Conservation (phyloP, 352 stramenopile species). For the Globisporangium middletonii region DNA sequence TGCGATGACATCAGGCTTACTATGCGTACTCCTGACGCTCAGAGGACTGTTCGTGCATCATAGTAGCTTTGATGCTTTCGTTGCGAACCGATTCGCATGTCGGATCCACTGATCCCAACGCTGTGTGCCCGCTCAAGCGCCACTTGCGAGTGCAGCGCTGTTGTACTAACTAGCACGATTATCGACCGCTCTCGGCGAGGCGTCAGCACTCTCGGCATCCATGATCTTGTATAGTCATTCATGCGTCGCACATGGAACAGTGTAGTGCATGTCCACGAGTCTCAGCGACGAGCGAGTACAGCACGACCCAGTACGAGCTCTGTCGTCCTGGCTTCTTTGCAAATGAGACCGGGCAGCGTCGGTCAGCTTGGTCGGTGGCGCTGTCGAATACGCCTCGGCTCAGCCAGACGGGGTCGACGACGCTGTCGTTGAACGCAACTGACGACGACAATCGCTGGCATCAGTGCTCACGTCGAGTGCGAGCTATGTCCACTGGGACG, state of each 20-base stretch:
- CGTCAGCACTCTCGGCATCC: not conserved
- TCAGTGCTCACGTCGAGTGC: conserved; percentile 14
- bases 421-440: conserved; percentile 7
- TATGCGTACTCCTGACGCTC: conserved; percentile 5
- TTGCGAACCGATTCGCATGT: conserved; percentile 21
- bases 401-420: conserved; percentile 5
- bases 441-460: conserved; percentile 10
- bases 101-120: not conserved
- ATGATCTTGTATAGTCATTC: conserved; percentile 14
- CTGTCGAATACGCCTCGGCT: not conserved
- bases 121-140: conserved; percentile 6
- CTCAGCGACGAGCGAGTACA: conserved; percentile 5
- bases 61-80: conserved; percentile 8
- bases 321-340: conserved; percentile 24
- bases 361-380: conserved; percentile 9
- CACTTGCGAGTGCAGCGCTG: conserved; percentile 10
- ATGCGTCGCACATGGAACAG: conserved; percentile 17
- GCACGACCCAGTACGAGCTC: conserved; percentile 11
- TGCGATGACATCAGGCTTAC: not conserved
- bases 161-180: too few relatives aligned
- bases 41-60: not conserved
- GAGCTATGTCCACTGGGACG: conserved; percentile 28
- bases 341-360: conserved; percentile 15
- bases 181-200: too few relatives aligned
- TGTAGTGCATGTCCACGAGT: conserved; percentile 31